Conservation (phyloP, 1,139 yeast genomes). For the Lodderomyces oxycetoniae region DNA sequence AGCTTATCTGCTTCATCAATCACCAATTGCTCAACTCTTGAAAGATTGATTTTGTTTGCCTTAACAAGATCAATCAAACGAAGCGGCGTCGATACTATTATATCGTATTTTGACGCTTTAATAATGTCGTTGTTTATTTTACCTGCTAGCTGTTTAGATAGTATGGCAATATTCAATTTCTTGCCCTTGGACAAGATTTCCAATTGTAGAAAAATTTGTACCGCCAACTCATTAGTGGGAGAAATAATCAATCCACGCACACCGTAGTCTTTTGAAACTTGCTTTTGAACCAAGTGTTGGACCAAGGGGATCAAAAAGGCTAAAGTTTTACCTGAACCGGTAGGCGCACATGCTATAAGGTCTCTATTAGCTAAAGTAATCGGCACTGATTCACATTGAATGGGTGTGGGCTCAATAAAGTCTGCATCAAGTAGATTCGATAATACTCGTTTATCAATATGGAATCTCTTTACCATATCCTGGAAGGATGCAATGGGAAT, state of each 20-base stretch:
- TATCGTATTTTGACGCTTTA: conserved; percentile 63
- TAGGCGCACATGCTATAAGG: conserved; percentile 84
- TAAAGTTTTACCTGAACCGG: conserved; percentile 89
- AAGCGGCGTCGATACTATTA: conserved; percentile 83
- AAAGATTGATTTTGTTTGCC: conserved; percentile 52
- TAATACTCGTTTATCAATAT: conserved; percentile 58
- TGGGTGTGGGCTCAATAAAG: conserved; percentile 84
- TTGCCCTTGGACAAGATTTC: conserved; percentile 49
- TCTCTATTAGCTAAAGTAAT: conserved; percentile 61
- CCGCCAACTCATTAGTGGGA: conserved; percentile 83
- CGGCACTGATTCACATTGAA: conserved; percentile 86
- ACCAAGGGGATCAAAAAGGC: conserved; percentile 83
- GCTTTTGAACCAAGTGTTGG: conserved; percentile 34
- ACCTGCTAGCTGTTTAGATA: conserved; percentile 72
- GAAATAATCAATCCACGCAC: conserved; percentile 77
- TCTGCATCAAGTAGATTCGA: conserved; percentile 63
- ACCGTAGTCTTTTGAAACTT: conserved; percentile 35
- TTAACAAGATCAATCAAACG: conserved; percentile 77
- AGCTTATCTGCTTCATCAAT: conserved; percentile 96
- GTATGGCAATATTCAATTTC: conserved; percentile 59
- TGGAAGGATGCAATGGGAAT: conserved; percentile 86
- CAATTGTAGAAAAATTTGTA: conserved; percentile 75
- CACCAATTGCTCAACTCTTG: conserved; percentile 65
- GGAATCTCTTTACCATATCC: conserved; percentile 66
- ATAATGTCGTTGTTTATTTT: conserved; percentile 60